Evolutionary conservation across 768 basidiomycete genomes (phyloP).

Genomic region (Kwoniella sp.): DNA sequence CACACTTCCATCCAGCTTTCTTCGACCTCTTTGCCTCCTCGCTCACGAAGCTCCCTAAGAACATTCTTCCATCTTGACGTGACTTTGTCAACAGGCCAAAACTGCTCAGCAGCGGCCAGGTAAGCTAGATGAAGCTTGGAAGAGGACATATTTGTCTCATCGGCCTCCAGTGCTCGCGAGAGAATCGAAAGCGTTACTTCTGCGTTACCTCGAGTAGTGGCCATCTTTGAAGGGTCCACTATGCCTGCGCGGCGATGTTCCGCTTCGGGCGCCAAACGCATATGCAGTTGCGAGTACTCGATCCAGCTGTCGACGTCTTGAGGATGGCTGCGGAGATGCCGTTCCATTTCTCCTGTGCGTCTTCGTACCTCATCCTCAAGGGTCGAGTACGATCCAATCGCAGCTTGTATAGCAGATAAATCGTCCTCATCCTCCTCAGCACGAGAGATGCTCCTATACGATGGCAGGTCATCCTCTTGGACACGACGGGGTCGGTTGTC

Average conservation of each 20-base stretch:
- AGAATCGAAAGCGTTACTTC: conserved; percentile 57
- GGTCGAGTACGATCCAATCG: conserved; percentile 19
- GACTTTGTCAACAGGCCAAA: conserved; percentile 51
- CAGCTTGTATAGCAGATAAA: conserved; percentile 3
- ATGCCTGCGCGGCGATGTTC: conserved; percentile 4
- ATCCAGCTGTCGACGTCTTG: conserved; percentile 51
- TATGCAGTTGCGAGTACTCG: conserved; percentile 42
- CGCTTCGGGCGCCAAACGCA: conserved; percentile 38
- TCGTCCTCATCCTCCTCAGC: conserved; percentile 18
- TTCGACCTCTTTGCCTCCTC: conserved; percentile 19
- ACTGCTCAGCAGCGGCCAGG: conserved; percentile 49
- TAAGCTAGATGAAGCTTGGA: conserved; percentile 51
- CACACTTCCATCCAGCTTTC: conserved; percentile 49
- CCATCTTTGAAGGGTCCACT: conserved; percentile 21
- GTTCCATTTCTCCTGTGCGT: conserved; percentile 31
- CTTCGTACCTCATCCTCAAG: conserved; percentile 23
- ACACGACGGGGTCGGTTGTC: neutral
- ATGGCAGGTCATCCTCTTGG: conserved; percentile 6
- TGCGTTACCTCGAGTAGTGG: conserved; percentile 25
- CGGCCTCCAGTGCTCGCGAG: conserved; percentile 47
- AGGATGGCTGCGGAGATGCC: conserved; percentile 40
- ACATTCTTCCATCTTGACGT: conserved; percentile 52
- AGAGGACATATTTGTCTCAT: conserved; percentile 34
- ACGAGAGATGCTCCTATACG: conserved; percentile 20
- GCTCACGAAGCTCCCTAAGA: conserved; percentile 30